Conservation (phyloP, 2,329 filamentous ascomycete species). For the Pseudogymnoascus verrucosus region DNA sequence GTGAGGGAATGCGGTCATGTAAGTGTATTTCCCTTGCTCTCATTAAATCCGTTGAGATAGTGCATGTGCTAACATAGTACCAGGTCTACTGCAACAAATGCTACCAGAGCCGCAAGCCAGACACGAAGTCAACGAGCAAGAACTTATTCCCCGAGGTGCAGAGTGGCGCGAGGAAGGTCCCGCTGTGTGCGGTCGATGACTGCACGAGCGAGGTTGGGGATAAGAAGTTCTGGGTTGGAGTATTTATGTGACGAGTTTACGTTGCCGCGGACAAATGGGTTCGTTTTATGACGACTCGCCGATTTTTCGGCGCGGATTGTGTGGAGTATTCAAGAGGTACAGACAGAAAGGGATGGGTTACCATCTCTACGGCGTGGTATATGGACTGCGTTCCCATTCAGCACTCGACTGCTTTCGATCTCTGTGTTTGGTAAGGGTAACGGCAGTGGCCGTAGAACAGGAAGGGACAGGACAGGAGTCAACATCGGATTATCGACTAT, state of each 20-base stretch:
- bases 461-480: neutral
- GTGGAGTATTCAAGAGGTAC: neutral
- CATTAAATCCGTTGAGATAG: neutral
- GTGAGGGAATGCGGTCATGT: slow-evolving; percentile 90
- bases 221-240: slow-evolving; percentile 54
- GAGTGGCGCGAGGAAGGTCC: slow-evolving; percentile 13
- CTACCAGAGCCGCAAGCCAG: slow-evolving; percentile 46
- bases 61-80: slow-evolving; percentile 18
- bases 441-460: neutral
- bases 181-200: slow-evolving; percentile 47
- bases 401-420: neutral
- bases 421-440: neutral
- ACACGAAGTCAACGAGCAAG: slow-evolving; percentile 30
- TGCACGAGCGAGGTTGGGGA: slow-evolving; percentile 45
- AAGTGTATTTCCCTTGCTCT: slow-evolving; percentile 30
- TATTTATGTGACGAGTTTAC: slow-evolving; percentile 35
- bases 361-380: neutral
- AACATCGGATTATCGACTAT: neutral
- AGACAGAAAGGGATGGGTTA: neutral
- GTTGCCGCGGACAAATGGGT: neutral
- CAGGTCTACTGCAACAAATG: slow-evolving; percentile 58
- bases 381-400: neutral
- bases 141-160: neutral
- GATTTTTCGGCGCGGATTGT: neutral
- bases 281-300: neutral